A percentile compares a stretch with the other conserved stretches of the same genome.
phyloP scores from a whole-genome alignment of 2,329 filamentous ascomycete genomes.

The Xylariales sp. region DNA sequence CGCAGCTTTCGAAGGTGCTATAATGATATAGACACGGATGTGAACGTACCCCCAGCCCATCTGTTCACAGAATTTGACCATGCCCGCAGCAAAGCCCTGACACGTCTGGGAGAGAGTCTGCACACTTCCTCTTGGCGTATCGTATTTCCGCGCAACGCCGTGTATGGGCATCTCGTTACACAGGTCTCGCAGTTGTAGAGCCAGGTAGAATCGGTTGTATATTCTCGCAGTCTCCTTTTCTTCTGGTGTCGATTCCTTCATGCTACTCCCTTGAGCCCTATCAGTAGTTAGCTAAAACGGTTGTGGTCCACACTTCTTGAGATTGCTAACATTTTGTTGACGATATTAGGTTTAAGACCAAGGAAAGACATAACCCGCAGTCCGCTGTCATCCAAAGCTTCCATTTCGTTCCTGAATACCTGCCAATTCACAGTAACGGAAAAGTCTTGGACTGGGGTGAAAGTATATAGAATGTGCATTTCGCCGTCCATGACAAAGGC shows the following conservation, averaged over 20 bases:
- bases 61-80: conserved; percentile 73
- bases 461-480: conserved; percentile 74
- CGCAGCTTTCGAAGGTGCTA: neutral
- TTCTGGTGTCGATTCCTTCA: conserved; percentile 58
- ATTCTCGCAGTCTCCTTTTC: conserved; percentile 59
- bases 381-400: conserved; percentile 65
- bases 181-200: conserved; percentile 71
- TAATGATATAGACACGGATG: neutral
- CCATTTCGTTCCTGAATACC: conserved; percentile 66
- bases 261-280: conserved; percentile 61
- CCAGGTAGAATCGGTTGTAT: conserved; percentile 69
- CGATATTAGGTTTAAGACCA: conserved; percentile 61
- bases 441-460: conserved; percentile 64
- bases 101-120: conserved; percentile 71
- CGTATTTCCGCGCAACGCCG: conserved; percentile 64
- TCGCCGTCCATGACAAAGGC: conserved; percentile 79
- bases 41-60: conserved; percentile 64
- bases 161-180: conserved; percentile 73
- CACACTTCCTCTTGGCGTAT: conserved; percentile 63
- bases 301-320: neutral
- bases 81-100: conserved; percentile 72
- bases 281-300: neutral
- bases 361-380: conserved; percentile 64
- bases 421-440: conserved; percentile 62
- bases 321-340: conserved; percentile 51